A percentile compares a stretch with the other conserved stretches of the same genome.
These are phyloP conservation scores for Nothopassalora personata DNA, from an alignment of 2,329 filamentous ascomycete genomes.

Conservation along the genomic window DNA sequence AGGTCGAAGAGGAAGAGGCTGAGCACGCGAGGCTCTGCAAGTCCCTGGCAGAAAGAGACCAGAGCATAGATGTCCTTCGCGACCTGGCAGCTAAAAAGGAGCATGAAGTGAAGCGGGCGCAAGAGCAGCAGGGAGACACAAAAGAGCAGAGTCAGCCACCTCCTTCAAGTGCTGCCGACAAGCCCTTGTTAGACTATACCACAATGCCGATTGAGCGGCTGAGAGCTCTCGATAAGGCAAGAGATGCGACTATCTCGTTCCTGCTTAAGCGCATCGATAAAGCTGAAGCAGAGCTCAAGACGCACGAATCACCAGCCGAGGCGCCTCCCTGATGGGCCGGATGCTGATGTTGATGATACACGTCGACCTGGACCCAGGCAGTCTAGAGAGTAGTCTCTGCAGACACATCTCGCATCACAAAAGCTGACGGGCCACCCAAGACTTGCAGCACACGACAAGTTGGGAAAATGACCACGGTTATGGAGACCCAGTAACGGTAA, in stretches of 20 bases:
- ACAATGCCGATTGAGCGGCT: constrained; percentile 39
- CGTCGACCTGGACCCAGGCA: not conserved
- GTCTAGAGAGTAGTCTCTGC: not conserved
- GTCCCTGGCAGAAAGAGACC: constrained; percentile 44
- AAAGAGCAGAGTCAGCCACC: not conserved
- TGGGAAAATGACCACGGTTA: no score
- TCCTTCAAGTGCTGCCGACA: constrained; percentile 4
- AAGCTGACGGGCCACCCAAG: no score
- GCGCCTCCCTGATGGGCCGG: not conserved
- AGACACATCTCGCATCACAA: not conserved
- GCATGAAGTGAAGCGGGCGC: constrained; percentile 29
- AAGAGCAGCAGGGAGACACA: constrained; percentile 5
- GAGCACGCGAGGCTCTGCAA: constrained; percentile 35
- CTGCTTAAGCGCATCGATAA: constrained; percentile 50
- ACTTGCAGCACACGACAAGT: no score
- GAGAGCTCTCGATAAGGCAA: constrained; percentile 43
- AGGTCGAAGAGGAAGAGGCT: constrained; percentile 30
- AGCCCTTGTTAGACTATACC: constrained; percentile 36
- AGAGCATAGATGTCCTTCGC: constrained; percentile 45
- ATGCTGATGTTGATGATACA: not conserved
- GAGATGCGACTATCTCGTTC: constrained; percentile 50
- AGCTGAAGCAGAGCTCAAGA: constrained; percentile 35
- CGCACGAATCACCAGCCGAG: not conserved
- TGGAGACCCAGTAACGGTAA: not conserved
- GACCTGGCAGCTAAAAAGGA: constrained; percentile 43